Evolutionary conservation across 345 rosid genomes (phyloP), one percentile per base, ranked within the genome.

Genomic region (Draba incana): DNA sequence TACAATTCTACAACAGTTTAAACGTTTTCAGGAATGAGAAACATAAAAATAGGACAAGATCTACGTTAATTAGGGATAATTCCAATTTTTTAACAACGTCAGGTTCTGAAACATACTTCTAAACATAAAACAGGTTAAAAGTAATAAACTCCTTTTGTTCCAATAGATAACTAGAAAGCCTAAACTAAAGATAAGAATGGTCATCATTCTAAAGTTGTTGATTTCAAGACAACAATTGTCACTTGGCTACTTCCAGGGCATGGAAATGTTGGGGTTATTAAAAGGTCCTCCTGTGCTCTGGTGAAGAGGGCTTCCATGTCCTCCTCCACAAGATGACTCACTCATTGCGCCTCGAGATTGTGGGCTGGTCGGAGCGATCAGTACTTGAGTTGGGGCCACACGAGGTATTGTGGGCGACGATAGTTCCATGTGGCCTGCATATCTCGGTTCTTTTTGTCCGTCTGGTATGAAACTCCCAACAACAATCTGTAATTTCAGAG

Each of bases 391-490:
- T 8, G 69, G 59, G 9, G 60, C 62, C 46, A 65, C 44, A 67
- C 58, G 72, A 31, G 80, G 56, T 35, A 62, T 31, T 12, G 23
- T 33, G 4, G 71, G 41, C 24, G 66, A 14, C 4, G 60, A 49
- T 4, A 78, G 45, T 16, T 82, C 88, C 43, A 49, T 10, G 43
- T 78, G 83, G 54, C 82, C 54, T 15, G 64, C 60, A n/a, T 77
- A 58, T 57, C 76, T 82, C n/a, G 70, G 55, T 73, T 78, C 87
- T 67, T 85, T 89, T 16, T 38, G 76, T 45, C 82, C 75, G 1
- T 84, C 87, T 10, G 85, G 72, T 14, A 84, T 41, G 75, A 90
- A 90, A 66, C 90, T 90, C 62, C 86, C 92, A 64, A 83, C 84
- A 55, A 88, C 77, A 9, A 88, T 80, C 94, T 90, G 85, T 33